Percentiles rank a stretch among this genome's conserved stretches.
Conservation (phyloP, 345 rosid genomes). For the Garcia nutans region DNA sequence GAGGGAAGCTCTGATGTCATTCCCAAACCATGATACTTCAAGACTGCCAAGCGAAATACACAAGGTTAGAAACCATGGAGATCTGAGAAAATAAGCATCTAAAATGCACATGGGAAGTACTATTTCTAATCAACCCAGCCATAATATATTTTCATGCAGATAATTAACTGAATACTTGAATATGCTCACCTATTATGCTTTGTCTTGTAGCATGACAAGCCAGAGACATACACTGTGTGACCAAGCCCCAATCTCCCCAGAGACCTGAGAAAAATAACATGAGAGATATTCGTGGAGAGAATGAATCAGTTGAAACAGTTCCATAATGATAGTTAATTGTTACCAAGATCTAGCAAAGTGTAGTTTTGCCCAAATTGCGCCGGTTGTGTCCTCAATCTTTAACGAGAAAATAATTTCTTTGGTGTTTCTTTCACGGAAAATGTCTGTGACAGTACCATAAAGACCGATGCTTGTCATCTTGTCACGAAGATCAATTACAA, state of each 20-base stretch:
- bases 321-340: conserved; percentile 1
- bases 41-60: conserved; percentile 49
- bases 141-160: background rate
- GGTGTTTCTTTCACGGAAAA: conserved; percentile 43
- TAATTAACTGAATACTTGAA: background rate
- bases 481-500: conserved; percentile 56
- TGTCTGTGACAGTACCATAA: conserved; percentile 64
- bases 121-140: background rate
- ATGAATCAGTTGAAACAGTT: background rate
- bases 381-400: conserved; percentile 69
- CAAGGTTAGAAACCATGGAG: conserved; percentile 6
- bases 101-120: background rate
- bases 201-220: conserved; percentile 66
- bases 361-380: conserved; percentile 69
- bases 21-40: conserved; percentile 70
- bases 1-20: conserved; percentile 52
- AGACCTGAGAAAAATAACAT: conserved; percentile 55
- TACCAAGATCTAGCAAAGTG: conserved; percentile 77
- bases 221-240: conserved; percentile 68
- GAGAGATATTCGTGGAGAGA: conserved; percentile 1
- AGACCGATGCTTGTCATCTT: conserved; percentile 88
- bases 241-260: conserved; percentile 74
- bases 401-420: conserved; percentile 54
- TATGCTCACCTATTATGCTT: conserved; percentile 48
- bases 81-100: background rate